Percentiles rank a stretch among this genome's conserved stretches.
phyloP scores from a whole-genome alignment of 2,329 filamentous ascomycete species.

The Aspergillus sp. region DNA sequence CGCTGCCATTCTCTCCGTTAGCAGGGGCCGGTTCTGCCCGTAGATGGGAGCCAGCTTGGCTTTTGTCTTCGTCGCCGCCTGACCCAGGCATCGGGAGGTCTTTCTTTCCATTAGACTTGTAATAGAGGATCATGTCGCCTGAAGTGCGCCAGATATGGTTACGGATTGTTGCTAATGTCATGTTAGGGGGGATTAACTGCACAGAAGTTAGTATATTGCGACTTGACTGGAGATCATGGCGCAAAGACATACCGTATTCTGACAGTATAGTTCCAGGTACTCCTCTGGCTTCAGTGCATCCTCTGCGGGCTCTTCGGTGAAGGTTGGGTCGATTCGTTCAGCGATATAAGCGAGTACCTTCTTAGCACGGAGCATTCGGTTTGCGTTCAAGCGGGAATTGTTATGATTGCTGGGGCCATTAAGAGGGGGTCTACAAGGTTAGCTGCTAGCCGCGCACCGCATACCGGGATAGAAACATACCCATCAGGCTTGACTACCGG shows the following conservation, averaged over 20 bases:
- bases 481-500: slow-evolving; percentile 66
- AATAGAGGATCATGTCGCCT: slow-evolving; percentile 84
- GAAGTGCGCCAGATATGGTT: slow-evolving; percentile 91
- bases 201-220: slow-evolving; percentile 9
- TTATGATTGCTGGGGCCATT: slow-evolving; percentile 35
- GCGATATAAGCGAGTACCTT: slow-evolving; percentile 91
- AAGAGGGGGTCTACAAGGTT: slow-evolving; percentile 12
- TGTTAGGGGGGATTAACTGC: slow-evolving; percentile 59
- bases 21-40: background rate
- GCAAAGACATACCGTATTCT: slow-evolving; percentile 67
- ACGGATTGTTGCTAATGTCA: slow-evolving; percentile 89
- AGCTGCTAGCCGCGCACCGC: background rate
- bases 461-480: slow-evolving; percentile 31
- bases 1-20: slow-evolving; percentile 13
- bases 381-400: slow-evolving; percentile 89
- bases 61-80: slow-evolving; percentile 11
- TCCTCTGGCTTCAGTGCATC: slow-evolving; percentile 71
- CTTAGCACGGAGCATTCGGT: slow-evolving; percentile 89
- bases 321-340: slow-evolving; percentile 72
- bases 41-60: slow-evolving; percentile 2
- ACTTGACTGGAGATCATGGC: background rate
- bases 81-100: slow-evolving; percentile 27
- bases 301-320: slow-evolving; percentile 53
- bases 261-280: slow-evolving; percentile 91
- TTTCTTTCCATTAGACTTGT: slow-evolving; percentile 85